phyloP scores from a whole-genome alignment of 495 filamentous ascomycete genomes.

The Aspergillus ostianus region DNA sequence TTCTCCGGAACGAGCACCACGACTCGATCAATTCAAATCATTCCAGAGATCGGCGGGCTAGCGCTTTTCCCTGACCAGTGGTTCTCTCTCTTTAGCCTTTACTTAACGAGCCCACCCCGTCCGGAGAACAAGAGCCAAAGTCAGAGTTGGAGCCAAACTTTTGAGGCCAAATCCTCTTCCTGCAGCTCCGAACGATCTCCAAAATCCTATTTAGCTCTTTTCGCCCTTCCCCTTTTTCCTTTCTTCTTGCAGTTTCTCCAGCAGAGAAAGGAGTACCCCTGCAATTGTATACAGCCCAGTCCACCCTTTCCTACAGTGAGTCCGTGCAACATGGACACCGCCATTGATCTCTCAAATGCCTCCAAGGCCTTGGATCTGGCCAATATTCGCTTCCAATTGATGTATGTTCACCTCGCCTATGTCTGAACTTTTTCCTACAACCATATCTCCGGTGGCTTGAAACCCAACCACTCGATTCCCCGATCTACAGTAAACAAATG shows the following conservation, averaged over 20 bases:
- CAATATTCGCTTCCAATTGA: constrained; percentile 93
- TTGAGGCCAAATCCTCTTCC: background rate
- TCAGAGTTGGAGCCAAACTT: background rate
- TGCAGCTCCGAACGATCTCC: background rate
- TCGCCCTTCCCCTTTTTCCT: background rate
- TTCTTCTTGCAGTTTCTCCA: too few species aligned
- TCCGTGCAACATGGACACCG: constrained; percentile 68
- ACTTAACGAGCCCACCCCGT: background rate
- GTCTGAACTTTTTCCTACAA: background rate
- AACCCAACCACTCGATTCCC: background rate
- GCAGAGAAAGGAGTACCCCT: background rate
- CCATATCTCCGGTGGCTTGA: background rate
- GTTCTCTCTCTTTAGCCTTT: background rate
- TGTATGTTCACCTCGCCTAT: constrained; percentile 53
- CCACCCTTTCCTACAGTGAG: background rate
- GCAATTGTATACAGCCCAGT: background rate
- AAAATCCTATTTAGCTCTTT: background rate
- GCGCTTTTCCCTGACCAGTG: background rate
- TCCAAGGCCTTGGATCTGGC: constrained; percentile 82
- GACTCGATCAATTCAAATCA: background rate
- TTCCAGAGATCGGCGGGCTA: constrained; percentile 2
- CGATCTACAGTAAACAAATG: background rate
- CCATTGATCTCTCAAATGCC: constrained; percentile 82
- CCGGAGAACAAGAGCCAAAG: background rate
- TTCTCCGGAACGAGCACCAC: background rate